These are phyloP conservation scores for Cyclanthera cordifolia DNA, from an alignment of 306 rosid genomes.

Conservation along the genomic window DNA sequence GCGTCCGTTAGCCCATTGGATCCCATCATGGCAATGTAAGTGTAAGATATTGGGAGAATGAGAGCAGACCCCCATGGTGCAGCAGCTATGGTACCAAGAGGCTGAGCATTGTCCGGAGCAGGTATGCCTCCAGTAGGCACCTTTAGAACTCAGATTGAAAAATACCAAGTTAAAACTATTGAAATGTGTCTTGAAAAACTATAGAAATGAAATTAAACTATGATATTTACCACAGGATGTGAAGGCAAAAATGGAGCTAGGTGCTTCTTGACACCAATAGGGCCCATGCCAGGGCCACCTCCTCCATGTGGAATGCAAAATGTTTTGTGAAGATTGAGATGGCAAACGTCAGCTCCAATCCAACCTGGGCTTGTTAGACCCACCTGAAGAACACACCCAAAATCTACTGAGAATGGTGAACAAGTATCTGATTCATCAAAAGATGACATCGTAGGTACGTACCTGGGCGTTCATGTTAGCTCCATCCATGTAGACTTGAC, in stretches of 20 bases:
- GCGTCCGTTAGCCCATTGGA: constrained; percentile 92
- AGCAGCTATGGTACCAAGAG: constrained; percentile 90
- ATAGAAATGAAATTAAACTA: background rate
- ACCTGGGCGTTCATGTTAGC: constrained; percentile 97
- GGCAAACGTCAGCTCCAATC: constrained; percentile 99
- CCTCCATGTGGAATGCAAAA: constrained; percentile 99
- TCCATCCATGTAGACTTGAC: constrained; percentile 99
- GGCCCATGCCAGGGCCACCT: constrained; percentile 99
- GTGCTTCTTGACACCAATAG: constrained; percentile 99
- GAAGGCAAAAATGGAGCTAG: constrained; percentile 97
- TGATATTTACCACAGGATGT: constrained; percentile 76
- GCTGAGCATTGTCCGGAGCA: constrained; percentile 61
- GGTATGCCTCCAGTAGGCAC: constrained; percentile 89
- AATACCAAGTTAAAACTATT: background rate
- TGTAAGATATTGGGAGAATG: constrained; percentile 90
- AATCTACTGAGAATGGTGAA: background rate
- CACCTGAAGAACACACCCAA: constrained; percentile 40
- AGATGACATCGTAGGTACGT: background rate
- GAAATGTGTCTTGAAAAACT: background rate
- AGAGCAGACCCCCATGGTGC: constrained; percentile 99
- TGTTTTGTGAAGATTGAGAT: constrained; percentile 98
- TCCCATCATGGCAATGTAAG: constrained; percentile 99
- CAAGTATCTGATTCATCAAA: too few relatives aligned
- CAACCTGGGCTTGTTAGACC: constrained; percentile 98
- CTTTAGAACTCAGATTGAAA: constrained; percentile 27